phyloP scores from a whole-genome alignment of 2,329 filamentous ascomycete genomes.

The Didymella glomerata region DNA sequence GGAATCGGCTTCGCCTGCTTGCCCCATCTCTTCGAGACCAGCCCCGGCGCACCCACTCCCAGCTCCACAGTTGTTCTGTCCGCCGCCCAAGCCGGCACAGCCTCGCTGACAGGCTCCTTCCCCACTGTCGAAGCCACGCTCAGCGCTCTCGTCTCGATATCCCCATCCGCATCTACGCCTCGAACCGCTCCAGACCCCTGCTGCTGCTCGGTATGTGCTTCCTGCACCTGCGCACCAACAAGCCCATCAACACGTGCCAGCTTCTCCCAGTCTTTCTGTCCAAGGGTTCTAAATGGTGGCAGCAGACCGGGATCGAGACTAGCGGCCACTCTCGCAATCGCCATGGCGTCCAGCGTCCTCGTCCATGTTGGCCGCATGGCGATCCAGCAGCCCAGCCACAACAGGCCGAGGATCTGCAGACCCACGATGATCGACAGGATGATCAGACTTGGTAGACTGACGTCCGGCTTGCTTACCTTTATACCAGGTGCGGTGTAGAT shows the following conservation, averaged over 20 bases:
- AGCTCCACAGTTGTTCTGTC: background rate
- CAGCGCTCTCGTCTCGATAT: background rate
- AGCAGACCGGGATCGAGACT: background rate
- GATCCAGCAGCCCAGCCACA: constrained; percentile 2
- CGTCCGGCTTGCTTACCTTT: background rate
- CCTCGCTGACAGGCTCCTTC: background rate
- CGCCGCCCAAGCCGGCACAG: background rate
- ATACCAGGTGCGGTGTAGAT: constrained; percentile 7
- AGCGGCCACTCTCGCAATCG: constrained; percentile 14
- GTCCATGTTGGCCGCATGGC: constrained; percentile 13
- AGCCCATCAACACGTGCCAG: background rate
- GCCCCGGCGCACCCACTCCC: background rate
- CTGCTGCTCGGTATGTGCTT: background rate
- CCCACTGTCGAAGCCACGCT: constrained; percentile 1
- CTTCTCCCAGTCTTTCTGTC: background rate
- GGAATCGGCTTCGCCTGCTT: background rate
- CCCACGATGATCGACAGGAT: constrained; percentile 4
- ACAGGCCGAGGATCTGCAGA: constrained; percentile 2
- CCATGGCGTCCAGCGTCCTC: constrained; percentile 15
- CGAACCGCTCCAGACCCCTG: background rate
- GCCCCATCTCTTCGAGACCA: background rate
- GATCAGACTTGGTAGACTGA: background rate
- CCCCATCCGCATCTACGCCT: background rate
- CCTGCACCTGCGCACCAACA: background rate
- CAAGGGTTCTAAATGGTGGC: background rate